Conservation (phyloP, 768 basidiomycete species). For the Xanthoconium purpureum region DNA sequence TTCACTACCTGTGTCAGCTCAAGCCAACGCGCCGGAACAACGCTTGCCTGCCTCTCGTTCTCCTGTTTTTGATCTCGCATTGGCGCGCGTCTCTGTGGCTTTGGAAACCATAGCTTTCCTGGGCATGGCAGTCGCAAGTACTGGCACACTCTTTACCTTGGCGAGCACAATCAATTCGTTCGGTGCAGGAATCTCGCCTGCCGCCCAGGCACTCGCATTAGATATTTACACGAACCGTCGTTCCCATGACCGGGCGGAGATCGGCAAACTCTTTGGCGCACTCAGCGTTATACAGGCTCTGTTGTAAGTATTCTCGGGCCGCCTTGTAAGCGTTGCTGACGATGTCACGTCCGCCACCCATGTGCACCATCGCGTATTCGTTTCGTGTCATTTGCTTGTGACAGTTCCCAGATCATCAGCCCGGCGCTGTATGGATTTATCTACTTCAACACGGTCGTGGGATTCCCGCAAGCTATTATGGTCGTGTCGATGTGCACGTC, state of each 20-base stretch:
- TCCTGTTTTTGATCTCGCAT: constrained; percentile 61
- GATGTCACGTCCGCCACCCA: background rate
- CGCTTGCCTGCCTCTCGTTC: constrained; percentile 33
- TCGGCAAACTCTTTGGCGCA: constrained; percentile 77
- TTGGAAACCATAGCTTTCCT: constrained; percentile 54
- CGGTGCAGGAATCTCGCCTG: constrained; percentile 61
- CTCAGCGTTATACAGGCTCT: constrained; percentile 72
- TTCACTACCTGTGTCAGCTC: constrained; percentile 2
- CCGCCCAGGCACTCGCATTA: constrained; percentile 68
- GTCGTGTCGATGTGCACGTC: constrained; percentile 46
- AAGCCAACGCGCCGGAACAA: background rate
- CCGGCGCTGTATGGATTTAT: constrained; percentile 72
- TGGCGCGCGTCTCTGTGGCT: constrained; percentile 60
- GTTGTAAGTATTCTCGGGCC: constrained; percentile 38
- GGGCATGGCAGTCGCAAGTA: constrained; percentile 46
- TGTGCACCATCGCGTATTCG: background rate
- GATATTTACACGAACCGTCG: constrained; percentile 56
- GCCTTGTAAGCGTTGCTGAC: background rate
- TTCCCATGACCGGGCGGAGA: constrained; percentile 45
- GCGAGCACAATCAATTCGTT: constrained; percentile 52
- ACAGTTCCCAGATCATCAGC: constrained; percentile 63
- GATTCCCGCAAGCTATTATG: constrained; percentile 69
- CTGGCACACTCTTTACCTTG: constrained; percentile 49
- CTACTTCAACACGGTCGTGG: constrained; percentile 67
- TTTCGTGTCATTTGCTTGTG: background rate